phyloP scores from a whole-genome alignment of 768 basidiomycete species.

The Lentinula boryana region DNA sequence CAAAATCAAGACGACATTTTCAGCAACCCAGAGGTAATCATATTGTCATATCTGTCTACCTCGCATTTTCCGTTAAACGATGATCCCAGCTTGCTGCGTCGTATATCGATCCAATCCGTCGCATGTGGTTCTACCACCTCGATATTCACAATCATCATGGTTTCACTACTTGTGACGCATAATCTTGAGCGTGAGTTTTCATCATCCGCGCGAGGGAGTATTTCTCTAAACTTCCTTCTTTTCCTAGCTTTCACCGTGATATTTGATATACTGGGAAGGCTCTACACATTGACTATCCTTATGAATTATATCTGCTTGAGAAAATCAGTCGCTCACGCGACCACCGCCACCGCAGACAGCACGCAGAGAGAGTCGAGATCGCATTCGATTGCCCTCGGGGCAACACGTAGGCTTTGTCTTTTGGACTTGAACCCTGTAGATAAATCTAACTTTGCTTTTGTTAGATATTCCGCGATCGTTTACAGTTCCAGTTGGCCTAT shows the following conservation, averaged over 20 bases:
- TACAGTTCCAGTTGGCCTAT: neutral
- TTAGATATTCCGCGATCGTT: neutral
- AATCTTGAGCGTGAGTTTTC: neutral
- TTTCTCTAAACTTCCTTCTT: neutral
- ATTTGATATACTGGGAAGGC: neutral
- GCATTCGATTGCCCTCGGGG: neutral
- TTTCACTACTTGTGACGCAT: neutral
- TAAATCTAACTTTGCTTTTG: neutral
- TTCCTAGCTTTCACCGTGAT: neutral
- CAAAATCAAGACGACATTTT: neutral
- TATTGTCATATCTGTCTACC: too few relatives aligned
- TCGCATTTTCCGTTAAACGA: neutral
- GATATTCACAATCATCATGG: neutral
- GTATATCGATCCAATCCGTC: neutral
- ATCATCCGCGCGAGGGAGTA: neutral
- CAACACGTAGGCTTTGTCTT: neutral
- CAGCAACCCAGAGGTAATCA: neutral
- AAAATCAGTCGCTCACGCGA: neutral
- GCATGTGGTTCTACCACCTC: slow-evolving; percentile 3
- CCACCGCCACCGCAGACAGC: neutral
- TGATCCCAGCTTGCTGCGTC: neutral
- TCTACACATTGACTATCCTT: slow-evolving; percentile 1
- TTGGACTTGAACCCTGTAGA: neutral
- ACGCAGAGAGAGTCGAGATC: neutral
- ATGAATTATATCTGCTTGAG: neutral